Base-by-base conservation (phyloP, 176 grass and related monocot genomes). In the Eleusine coracana region DNA sequence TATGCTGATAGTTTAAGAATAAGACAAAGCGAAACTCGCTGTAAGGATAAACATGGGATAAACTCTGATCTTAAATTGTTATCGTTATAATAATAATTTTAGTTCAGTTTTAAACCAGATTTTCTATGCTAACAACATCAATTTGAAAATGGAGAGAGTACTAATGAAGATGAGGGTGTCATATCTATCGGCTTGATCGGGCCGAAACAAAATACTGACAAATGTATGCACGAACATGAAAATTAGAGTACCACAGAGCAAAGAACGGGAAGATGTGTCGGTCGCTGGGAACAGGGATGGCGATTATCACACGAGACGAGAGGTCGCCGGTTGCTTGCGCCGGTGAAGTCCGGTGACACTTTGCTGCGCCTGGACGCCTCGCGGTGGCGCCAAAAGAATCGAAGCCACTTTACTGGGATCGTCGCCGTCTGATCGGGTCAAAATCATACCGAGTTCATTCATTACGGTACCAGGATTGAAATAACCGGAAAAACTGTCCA, bases 341-440 rank as follows among this genome's bases (percentile, higher is more conserved):
- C 46, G 7, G 48, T 14, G 54, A 60, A 41, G 60, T 7, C 28
- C 16, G 7, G n/a, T 3, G 68, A n/a, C 31, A 20, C 87, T 63
- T 89, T 84, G 82, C 77, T 77, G 77, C 64, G 76, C 18, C 29
- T 34, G 65, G 71, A 89, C 63, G 82, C 70, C 82, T 75, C 31
- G 39, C 16, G 38, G 25, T n/a, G 68, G 28, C 68, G 2, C 34
- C 10, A 69, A 61, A 84, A 59, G 49, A 44, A 60, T 72, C 23
- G 2, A 78, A 51, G 67, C 41, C 6, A 8, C 63, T 46, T 89
- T 74, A 12, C 74, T 62, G 42, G 64, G 63, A 81, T 85, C 34
- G 82, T 13, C 44, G 55, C 31, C 31, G n/a, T 12, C 37, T 15
- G 68, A 62, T 88, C 48, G 3, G 75, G 49, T 88, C 40, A 20